Percentiles rank a stretch among this genome's conserved stretches.
Evolutionary conservation across 306 rosid species (phyloP).

Genomic region (Leucaena leucocephala): DNA sequence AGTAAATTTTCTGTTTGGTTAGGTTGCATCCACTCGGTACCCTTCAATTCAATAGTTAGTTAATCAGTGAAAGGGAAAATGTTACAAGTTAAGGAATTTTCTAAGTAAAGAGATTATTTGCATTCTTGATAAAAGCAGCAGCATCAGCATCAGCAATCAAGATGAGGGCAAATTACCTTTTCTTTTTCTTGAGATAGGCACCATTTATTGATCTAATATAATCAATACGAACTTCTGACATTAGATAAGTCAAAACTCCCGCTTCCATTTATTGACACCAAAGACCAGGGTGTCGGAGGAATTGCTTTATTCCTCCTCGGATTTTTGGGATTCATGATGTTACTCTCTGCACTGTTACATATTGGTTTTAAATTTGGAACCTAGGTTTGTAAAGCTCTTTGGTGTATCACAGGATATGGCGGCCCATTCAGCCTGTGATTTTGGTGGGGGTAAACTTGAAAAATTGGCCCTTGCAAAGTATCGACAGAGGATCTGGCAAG

Average conservation of each 20-base stretch:
- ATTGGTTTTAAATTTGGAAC: not conserved
- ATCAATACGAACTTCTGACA: too few species aligned
- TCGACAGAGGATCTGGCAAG: conserved; percentile 92
- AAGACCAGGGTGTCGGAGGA: not conserved
- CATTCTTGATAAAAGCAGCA: not conserved
- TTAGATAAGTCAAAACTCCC: too few species aligned
- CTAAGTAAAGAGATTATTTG: not conserved
- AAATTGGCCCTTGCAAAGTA: conserved; percentile 91
- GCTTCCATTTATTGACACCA: not conserved
- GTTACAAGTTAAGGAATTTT: not conserved
- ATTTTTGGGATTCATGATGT: not conserved
- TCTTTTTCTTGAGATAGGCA: not conserved
- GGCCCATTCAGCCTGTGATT: conserved; percentile 99
- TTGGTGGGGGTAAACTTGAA: conserved; percentile 97
- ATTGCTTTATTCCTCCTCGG: not conserved
- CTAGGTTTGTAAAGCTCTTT: not conserved
- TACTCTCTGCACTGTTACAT: not conserved
- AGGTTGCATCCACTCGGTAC: not conserved
- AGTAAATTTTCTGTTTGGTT: not conserved
- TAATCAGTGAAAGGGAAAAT: not conserved
- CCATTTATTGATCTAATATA: not conserved
- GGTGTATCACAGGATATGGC: conserved; percentile 84
- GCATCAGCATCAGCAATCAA: not conserved
- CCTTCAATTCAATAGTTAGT: not conserved
- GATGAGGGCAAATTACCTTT: not conserved